phyloP scores from a whole-genome alignment of 805 yeast species.

The Ogataea wickerhamii region DNA sequence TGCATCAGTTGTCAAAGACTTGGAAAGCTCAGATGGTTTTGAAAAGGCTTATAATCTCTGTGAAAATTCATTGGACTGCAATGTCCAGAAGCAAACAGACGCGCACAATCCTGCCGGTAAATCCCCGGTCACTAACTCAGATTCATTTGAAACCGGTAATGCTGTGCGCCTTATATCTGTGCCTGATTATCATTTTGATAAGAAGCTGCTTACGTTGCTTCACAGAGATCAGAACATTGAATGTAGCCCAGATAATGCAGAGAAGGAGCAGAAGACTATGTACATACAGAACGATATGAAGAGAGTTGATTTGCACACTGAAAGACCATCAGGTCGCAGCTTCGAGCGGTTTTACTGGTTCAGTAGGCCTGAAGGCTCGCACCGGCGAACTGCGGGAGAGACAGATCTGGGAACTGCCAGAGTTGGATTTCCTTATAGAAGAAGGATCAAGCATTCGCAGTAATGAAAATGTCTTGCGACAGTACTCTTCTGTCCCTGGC shows the following conservation, averaged over 20 bases:
- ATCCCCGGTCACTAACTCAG: neutral
- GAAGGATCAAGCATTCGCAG: too few relatives aligned
- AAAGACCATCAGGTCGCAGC: neutral
- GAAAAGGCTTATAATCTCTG: neutral
- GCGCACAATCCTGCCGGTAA: neutral
- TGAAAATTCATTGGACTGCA: neutral
- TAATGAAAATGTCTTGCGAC: too few relatives aligned
- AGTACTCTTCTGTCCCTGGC: too few relatives aligned
- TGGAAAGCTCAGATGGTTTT: neutral
- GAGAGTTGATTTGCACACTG: neutral
- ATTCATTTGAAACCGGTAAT: neutral
- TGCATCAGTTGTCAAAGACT: neutral
- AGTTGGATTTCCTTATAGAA: neutral
- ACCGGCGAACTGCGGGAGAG: constrained; percentile 1
- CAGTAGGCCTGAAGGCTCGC: neutral
- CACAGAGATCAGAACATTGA: constrained; percentile 5
- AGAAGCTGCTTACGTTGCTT: constrained; percentile 14
- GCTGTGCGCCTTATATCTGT: constrained; percentile 13
- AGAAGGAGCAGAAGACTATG: too few relatives aligned
- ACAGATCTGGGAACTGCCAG: neutral
- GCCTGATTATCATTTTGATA: constrained; percentile 16
- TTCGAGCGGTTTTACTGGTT: neutral
- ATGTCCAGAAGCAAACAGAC: neutral
- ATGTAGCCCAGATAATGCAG: neutral
- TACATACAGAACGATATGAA: neutral